Evolutionary conservation across 2,329 filamentous ascomycete genomes (phyloP), one percentile per base, ranked within the genome.

Genomic region (Fusarium siculi): DNA sequence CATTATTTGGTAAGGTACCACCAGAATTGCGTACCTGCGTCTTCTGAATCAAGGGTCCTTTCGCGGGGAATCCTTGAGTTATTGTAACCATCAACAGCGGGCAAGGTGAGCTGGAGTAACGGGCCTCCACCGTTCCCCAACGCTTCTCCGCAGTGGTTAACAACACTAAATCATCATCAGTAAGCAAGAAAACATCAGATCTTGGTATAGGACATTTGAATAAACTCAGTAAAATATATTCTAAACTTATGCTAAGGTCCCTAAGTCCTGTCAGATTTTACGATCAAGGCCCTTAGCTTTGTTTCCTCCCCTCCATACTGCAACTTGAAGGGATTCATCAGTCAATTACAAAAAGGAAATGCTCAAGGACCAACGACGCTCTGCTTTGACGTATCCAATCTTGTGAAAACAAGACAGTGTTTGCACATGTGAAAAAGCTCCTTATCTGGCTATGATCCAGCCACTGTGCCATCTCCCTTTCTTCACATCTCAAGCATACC

Each of bases 201-300:
- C 7, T 19, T 28, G 5, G 10, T 9, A 15, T 8, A 14, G 5
- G 23, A 19, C 7, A 1, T 14, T 0, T 28, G 7, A 9, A 1
- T 7, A 25, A 25, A 25, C 5, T 25, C 25, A 25, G 25, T 25
- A 25, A 25, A 25, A 25, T 5, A 25, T 25, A 23, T 19, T 5
- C 3, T 19, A 25, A 28, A 14, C 11, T 7, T 19, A 28, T 46
- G 4, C 11, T 9, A 28, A 6, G 11, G 7, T 4, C 4, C 11
- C 18, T 9, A 9, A 14, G 9, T 28, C 18, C 7, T 28, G 9
- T 21, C 25, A 1, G 14, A 19, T 4, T 9, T 28, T 7, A 10
- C 25, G 25, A 25, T 25, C 25, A 25, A 25, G 4, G 25, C 12
- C 11, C 23, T 15, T 1, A 4, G 18, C 5, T 28, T 46, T 14